These are phyloP conservation scores for Penicillium ochrochloron DNA, from an alignment of 495 filamentous ascomycete species.

Conservation along the genomic window DNA sequence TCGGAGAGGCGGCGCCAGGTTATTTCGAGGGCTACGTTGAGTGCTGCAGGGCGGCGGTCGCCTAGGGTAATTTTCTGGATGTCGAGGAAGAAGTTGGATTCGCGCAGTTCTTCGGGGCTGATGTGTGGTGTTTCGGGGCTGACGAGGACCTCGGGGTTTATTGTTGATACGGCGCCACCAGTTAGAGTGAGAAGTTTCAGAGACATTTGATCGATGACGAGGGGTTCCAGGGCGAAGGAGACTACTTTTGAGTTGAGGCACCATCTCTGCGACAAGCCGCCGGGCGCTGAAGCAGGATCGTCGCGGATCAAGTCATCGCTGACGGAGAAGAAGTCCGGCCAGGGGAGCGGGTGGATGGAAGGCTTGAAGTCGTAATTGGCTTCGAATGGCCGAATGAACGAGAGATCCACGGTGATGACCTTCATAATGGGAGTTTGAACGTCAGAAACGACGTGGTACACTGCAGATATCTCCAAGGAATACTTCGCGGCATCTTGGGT, in stretches of 20 bases:
- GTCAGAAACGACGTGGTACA: slow-evolving; percentile 81
- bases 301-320: slow-evolving; percentile 42
- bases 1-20: slow-evolving; percentile 67
- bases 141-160: slow-evolving; percentile 45
- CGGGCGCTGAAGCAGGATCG: slow-evolving; percentile 34
- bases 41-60: slow-evolving; percentile 69
- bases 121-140: slow-evolving; percentile 46
- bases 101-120: slow-evolving; percentile 65
- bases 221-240: slow-evolving; percentile 72
- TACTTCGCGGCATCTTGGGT: slow-evolving; percentile 61
- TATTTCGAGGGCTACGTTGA: slow-evolving; percentile 78
- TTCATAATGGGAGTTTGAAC: slow-evolving; percentile 83
- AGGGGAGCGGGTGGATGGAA: slow-evolving; percentile 71
- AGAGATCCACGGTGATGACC: slow-evolving; percentile 64
- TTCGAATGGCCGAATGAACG: slow-evolving; percentile 82
- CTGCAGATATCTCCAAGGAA: slow-evolving; percentile 69
- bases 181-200: slow-evolving; percentile 58
- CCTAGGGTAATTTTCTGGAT: slow-evolving; percentile 76
- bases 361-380: slow-evolving; percentile 85
- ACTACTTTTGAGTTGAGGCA: slow-evolving; percentile 71
- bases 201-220: slow-evolving; percentile 68
- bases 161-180: slow-evolving; percentile 56
- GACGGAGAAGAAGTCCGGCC: slow-evolving; percentile 82
- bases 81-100: slow-evolving; percentile 71
- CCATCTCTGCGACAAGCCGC: slow-evolving; percentile 84